These are phyloP conservation scores for Coniochaeta sp. DNA, from an alignment of 2,329 filamentous ascomycete species.

Conservation along the genomic window DNA sequence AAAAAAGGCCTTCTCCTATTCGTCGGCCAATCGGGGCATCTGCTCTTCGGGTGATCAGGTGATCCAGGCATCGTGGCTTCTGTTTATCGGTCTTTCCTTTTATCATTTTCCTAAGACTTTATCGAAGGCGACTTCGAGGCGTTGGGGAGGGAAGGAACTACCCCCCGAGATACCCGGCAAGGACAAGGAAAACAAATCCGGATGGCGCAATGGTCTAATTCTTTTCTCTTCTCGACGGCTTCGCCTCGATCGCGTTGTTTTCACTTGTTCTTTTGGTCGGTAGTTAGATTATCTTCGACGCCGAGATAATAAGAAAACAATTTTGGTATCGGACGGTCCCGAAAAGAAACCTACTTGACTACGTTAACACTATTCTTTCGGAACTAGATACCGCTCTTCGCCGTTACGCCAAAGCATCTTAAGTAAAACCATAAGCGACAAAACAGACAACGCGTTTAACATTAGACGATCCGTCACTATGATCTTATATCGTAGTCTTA, in stretches of 20 bases:
- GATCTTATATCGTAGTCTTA: background rate
- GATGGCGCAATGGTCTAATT: background rate
- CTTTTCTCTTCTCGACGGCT: background rate
- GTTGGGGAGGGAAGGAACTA: background rate
- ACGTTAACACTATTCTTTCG: no score
- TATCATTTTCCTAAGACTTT: background rate
- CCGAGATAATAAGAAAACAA: background rate
- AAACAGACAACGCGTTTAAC: background rate
- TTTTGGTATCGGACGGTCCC: background rate
- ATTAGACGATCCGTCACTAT: background rate
- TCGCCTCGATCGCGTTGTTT: no score
- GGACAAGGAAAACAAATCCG: background rate
- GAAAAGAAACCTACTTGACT: background rate
- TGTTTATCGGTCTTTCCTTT: background rate
- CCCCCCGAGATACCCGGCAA: background rate
- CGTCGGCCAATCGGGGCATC: background rate
- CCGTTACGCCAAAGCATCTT: background rate
- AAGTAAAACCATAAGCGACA: background rate
- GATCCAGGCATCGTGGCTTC: background rate
- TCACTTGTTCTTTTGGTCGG: background rate
- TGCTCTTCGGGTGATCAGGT: background rate
- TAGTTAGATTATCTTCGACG: no score
- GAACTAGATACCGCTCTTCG: no score
- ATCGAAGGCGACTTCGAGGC: background rate
- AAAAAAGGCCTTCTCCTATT: background rate